Evolutionary conservation across 768 basidiomycete genomes (phyloP).

Genomic region (Cystobasidium ongulense): DNA sequence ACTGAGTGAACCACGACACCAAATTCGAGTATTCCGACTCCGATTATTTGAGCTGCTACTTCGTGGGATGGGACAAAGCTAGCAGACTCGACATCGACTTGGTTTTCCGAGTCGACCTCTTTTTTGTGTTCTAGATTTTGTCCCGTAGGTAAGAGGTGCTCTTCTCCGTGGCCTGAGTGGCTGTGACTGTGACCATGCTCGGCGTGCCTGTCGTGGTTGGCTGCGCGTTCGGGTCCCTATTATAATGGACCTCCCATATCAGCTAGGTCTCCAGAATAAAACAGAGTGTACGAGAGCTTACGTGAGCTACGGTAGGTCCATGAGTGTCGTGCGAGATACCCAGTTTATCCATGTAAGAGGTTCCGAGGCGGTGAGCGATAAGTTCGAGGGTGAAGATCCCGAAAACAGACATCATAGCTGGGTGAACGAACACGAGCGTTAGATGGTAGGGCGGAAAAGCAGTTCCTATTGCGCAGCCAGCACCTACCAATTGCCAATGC

Average conservation of each 20-base stretch:
- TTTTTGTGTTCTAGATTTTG: no score
- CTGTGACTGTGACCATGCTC: conserved; percentile 37
- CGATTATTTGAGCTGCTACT: conserved; percentile 63
- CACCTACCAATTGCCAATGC: conserved; percentile 16
- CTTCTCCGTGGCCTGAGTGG: conserved; percentile 44
- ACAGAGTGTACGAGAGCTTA: background rate
- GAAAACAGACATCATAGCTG: conserved; percentile 75
- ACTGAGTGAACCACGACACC: conserved; percentile 68
- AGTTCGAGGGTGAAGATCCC: conserved; percentile 75
- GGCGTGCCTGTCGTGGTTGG: conserved; percentile 6
- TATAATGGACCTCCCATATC: background rate
- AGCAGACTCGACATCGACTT: background rate
- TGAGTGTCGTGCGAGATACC: conserved; percentile 31
- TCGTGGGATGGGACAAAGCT: conserved; percentile 36
- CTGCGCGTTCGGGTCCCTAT: conserved; percentile 22
- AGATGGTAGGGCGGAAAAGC: conserved; percentile 46
- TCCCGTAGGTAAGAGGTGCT: conserved; percentile 46
- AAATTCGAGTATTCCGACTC: conserved; percentile 85
- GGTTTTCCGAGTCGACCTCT: conserved; percentile 13
- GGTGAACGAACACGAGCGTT: conserved; percentile 63
- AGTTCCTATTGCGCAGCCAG: background rate
- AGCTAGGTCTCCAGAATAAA: background rate
- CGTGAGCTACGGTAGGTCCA: conserved; percentile 12
- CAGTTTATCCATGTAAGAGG: conserved; percentile 20
- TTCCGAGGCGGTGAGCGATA: conserved; percentile 59